Evolutionary conservation across 805 yeast species (phyloP), one percentile per base, ranked within the genome.

Genomic region (Ogataea ramenticola): DNA sequence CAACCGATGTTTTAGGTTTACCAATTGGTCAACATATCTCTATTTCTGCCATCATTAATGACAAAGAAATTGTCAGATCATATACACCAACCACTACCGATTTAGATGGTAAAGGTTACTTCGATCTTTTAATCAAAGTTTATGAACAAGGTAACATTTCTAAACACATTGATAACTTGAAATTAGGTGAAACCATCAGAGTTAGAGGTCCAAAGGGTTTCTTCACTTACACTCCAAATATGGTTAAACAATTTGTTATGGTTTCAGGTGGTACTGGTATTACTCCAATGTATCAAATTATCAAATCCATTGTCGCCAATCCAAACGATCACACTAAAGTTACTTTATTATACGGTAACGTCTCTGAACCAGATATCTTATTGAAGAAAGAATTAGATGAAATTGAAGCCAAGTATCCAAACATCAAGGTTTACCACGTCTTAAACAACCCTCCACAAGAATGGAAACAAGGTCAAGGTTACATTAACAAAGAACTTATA

Each of bases 261-360:
- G 80, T 91, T 52, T 95, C 96, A 36, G 97, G 97, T 53, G 98
- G 97, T 58, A 87, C 97, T 33, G 97, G 97, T 62, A 84, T 89
- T 57, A 84, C 96, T 8, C 96, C 96, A 61, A 89, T 89, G 96
- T 87, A 80, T 66, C 96, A 89, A 70, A 82, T 89, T 53, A 79
- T 90, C 53, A 84, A 86, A 54, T 86, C 95, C 14, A 82, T 90
- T 52, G 80, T 80, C 55, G 67, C 71, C 45, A 79, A 90, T 61
- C 91, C 95, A 21, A 67, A 72, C 16, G 97, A 91, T 66, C 74
- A 71, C 40, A 90, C 97, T 47, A 75, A 80, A 57, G 79, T 88
- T 50, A 70, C 75, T 43, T 72, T 90, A 54, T 61, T 90, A 36
- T 91, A 84, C 60, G 97, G 96, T 55, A 87, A 86, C 57, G 88